Conservation (phyloP, 257 asterid species). For the Gardenia jasminoides region DNA sequence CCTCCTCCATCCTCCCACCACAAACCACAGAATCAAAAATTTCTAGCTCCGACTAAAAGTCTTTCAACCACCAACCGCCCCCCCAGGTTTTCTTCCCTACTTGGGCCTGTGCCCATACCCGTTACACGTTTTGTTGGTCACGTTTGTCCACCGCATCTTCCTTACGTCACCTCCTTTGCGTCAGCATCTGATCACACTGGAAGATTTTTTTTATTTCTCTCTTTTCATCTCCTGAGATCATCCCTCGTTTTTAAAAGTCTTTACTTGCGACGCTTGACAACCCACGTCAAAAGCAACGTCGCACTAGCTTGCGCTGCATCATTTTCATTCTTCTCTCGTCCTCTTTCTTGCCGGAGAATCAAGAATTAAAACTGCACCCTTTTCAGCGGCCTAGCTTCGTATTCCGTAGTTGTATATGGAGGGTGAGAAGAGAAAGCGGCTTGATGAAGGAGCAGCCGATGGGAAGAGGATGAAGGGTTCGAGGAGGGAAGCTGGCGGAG, state of each 20-base stretch:
- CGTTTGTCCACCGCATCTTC: not conserved
- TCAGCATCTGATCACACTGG: not conserved
- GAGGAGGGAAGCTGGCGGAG: not conserved
- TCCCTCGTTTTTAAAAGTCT: not conserved
- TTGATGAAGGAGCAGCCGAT: constrained; percentile 11
- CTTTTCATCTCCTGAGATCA: not conserved
- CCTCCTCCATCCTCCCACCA: not conserved
- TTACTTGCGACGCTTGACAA: not conserved
- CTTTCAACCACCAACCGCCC: no score
- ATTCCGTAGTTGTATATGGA: not conserved
- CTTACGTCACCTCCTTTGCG: not conserved
- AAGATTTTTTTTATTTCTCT: not conserved
- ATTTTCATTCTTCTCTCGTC: not conserved
- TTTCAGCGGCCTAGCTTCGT: not conserved
- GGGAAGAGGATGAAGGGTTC: constrained; percentile 13
- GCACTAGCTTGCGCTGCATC: not conserved
- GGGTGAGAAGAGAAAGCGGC: constrained; percentile 34
- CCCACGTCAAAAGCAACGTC: not conserved
- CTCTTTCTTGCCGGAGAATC: not conserved
- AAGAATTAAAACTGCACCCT: not conserved
- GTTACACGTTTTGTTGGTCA: not conserved
- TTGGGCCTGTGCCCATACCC: no score
- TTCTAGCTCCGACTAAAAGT: not conserved
- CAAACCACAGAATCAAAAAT: not conserved
- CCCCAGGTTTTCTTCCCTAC: no score